phyloP scores from a whole-genome alignment of 495 filamentous ascomycete genomes.

The Neurospora tetraspora region DNA sequence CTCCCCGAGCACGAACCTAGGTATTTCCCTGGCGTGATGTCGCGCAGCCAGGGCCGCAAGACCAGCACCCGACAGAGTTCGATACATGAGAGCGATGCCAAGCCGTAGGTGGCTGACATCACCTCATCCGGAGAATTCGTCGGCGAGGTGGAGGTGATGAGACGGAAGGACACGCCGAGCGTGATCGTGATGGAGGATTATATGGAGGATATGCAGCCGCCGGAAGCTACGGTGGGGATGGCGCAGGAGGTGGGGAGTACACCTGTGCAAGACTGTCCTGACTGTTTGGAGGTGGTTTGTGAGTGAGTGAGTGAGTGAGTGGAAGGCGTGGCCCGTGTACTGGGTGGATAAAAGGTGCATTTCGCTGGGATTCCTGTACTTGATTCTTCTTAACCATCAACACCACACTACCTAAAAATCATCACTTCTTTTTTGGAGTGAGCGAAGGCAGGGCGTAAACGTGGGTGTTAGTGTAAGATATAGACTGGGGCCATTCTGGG shows the following conservation, averaged over 20 bases:
- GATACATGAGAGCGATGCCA: slow-evolving; percentile 27
- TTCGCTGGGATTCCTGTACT: too few species aligned
- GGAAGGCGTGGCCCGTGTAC: too few species aligned
- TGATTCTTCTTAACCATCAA: too few species aligned
- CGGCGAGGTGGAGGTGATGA: neutral
- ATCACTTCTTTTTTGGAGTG: too few species aligned
- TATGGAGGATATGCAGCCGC: neutral
- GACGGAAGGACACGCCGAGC: neutral
- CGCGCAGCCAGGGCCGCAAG: slow-evolving; percentile 41
- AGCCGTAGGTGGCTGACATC: neutral
- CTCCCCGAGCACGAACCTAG: slow-evolving; percentile 50
- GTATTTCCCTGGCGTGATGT: slow-evolving; percentile 64
- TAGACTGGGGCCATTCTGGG: neutral
- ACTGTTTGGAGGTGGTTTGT: neutral
- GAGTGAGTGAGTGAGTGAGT: neutral
- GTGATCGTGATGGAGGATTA: neutral
- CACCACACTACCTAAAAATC: too few species aligned
- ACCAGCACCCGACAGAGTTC: slow-evolving; percentile 35
- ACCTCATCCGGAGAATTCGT: neutral
- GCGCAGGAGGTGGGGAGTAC: neutral
- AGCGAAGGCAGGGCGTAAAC: neutral
- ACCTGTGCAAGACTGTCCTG: neutral
- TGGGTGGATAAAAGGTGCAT: too few species aligned
- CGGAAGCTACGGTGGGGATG: neutral
- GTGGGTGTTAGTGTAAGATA: neutral